A percentile compares a stretch with the other conserved stretches of the same genome.
Evolutionary conservation across 352 stramenopile species (phyloP).

Genomic region (Phytophthora sansomeana): DNA sequence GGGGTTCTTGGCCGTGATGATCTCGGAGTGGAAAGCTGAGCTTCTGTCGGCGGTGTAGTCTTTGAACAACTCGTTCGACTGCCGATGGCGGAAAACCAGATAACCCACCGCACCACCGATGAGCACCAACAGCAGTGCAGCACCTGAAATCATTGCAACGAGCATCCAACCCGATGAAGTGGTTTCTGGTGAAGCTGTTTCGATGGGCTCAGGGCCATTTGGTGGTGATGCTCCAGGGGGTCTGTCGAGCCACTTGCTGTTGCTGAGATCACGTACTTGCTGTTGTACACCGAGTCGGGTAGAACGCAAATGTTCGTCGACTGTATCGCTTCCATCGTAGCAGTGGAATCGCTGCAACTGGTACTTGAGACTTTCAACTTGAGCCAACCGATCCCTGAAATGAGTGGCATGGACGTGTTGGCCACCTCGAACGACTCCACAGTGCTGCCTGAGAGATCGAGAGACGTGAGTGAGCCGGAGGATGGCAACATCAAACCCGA

Average conservation of each 20-base stretch:
- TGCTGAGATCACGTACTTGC: conserved; percentile 34
- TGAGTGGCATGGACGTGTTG: conserved; percentile 28
- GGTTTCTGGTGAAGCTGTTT: not conserved
- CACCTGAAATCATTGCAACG: conserved; percentile 48
- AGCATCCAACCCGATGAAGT: conserved; percentile 44
- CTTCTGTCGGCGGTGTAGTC: conserved; percentile 28
- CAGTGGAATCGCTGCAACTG: conserved; percentile 37
- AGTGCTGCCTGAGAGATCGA: conserved; percentile 41
- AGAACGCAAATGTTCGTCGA: conserved; percentile 41
- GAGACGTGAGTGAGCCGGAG: conserved; percentile 26
- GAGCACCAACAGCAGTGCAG: conserved; percentile 30
- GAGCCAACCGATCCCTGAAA: conserved; percentile 21
- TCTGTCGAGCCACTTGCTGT: conserved; percentile 1
- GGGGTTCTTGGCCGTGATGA: conserved; percentile 9
- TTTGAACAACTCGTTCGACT: conserved; percentile 20
- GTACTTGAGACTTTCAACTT: conserved; percentile 32
- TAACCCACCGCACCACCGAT: conserved; percentile 37
- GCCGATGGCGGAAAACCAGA: conserved; percentile 38
- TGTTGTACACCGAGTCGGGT: conserved; percentile 41
- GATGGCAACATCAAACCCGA: conserved; percentile 42
- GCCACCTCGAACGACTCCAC: conserved; percentile 37
- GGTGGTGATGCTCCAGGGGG: not conserved
- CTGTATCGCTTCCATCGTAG: conserved; percentile 28
- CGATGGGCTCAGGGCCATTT: conserved; percentile 9
- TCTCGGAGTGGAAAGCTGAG: conserved; percentile 23